These are phyloP conservation scores for Hortaea sp. DNA, from an alignment of 2,329 filamentous ascomycete species.

Conservation along the genomic window DNA sequence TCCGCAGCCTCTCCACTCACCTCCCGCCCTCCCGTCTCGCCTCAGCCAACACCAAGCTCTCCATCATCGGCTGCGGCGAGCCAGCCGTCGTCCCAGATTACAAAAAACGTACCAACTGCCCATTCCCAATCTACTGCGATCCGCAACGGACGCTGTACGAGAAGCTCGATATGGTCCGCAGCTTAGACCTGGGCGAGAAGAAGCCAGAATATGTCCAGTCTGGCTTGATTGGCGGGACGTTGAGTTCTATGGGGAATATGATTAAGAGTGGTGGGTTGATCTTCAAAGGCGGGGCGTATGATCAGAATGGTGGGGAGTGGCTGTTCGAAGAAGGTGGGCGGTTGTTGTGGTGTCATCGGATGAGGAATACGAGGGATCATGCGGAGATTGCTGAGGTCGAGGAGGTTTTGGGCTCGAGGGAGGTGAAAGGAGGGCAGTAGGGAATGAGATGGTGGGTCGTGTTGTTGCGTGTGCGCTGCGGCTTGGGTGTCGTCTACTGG, in stretches of 20 bases:
- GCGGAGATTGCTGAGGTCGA: slow-evolving; percentile 23
- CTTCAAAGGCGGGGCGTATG: slow-evolving; percentile 18
- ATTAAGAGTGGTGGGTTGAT: slow-evolving; percentile 12
- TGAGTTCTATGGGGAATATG: slow-evolving; percentile 15
- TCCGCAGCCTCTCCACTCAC: slow-evolving; percentile 15
- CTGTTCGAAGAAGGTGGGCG: slow-evolving; percentile 24
- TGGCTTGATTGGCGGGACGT: slow-evolving; percentile 11
- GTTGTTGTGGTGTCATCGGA: slow-evolving; percentile 25
- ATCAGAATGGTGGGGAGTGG: slow-evolving; percentile 30
- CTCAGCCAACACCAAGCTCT: slow-evolving; percentile 16
- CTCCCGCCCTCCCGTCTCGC: slow-evolving; percentile 8
- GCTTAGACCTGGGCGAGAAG: slow-evolving; percentile 14
- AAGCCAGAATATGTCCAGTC: slow-evolving; percentile 20
- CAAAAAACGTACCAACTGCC: slow-evolving; percentile 18
- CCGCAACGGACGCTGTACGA: slow-evolving; percentile 21
- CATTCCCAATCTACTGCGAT: slow-evolving; percentile 25
- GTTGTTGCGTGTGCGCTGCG: background rate
- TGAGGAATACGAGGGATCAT: slow-evolving; percentile 27
- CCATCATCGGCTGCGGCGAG: slow-evolving; percentile 27
- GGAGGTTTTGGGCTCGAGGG: slow-evolving; percentile 17
- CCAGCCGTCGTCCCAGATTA: slow-evolving; percentile 22
- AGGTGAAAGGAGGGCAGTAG: no score
- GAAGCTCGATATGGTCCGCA: slow-evolving; percentile 22
- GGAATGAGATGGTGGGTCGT: no score
- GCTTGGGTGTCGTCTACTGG: background rate